A percentile compares a stretch with the other conserved stretches of the same genome.
Conservation (phyloP, 331 rosid genomes). For the Pyracantha coccinea region DNA sequence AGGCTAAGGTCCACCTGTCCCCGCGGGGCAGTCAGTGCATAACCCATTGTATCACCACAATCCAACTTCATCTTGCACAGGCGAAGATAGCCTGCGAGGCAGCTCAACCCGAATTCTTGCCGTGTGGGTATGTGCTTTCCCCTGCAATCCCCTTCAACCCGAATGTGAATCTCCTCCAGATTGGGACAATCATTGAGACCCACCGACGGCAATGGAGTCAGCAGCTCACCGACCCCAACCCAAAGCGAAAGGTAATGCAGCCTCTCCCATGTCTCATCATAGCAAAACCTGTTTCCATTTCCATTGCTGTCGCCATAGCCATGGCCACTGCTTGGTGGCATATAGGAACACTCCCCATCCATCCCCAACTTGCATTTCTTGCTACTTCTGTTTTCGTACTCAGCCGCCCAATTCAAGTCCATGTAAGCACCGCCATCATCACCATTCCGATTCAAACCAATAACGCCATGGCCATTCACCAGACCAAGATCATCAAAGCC, state of each 20-base stretch:
- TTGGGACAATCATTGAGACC: slow-evolving; percentile 77
- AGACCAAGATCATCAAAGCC: slow-evolving; percentile 16
- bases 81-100: slow-evolving; percentile 46
- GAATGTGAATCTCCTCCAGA: slow-evolving; percentile 59
- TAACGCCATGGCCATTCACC: too few relatives aligned
- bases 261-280: slow-evolving; percentile 51
- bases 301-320: slow-evolving; percentile 19
- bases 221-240: slow-evolving; percentile 77
- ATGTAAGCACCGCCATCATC: not conserved
- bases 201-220: slow-evolving; percentile 50
- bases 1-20: slow-evolving; percentile 84
- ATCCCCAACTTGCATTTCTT: slow-evolving; percentile 41
- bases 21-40: slow-evolving; percentile 60
- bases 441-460: not conserved
- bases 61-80: slow-evolving; percentile 76
- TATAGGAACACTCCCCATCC: slow-evolving; percentile 21
- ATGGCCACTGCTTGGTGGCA: slow-evolving; percentile 12
- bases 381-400: slow-evolving; percentile 26
- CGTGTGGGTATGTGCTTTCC: slow-evolving; percentile 36
- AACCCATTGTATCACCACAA: slow-evolving; percentile 87
- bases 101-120: slow-evolving; percentile 57
- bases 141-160: slow-evolving; percentile 81
- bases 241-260: slow-evolving; percentile 67
- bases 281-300: slow-evolving; percentile 28
- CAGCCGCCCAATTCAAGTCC: slow-evolving; percentile 29